Evolutionary conservation across 257 asterid genomes (phyloP).

Genomic region (Solanum pinnatisectum): DNA sequence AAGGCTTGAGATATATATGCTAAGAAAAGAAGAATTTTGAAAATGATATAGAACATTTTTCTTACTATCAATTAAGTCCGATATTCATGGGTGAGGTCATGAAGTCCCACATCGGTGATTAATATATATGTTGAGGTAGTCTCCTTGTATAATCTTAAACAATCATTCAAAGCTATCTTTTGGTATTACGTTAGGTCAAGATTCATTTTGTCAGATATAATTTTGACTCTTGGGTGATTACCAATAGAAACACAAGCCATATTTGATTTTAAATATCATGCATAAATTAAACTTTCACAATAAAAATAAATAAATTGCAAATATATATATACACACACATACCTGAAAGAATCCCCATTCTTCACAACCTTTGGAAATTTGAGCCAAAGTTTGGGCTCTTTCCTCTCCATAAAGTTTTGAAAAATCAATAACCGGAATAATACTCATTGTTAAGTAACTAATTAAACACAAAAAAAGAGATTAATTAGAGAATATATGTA

Average conservation of each 20-base stretch:
- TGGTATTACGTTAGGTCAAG: fast-evolving
- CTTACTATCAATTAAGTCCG: not conserved
- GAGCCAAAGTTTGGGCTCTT: slow-evolving; percentile 34
- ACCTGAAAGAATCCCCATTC: slow-evolving; percentile 74
- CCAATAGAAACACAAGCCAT: not conserved
- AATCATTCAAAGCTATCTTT: no score
- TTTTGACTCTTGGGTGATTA: not conserved
- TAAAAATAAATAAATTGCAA: no score
- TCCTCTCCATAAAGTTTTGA: slow-evolving; percentile 42
- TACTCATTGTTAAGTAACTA: slow-evolving; percentile 14
- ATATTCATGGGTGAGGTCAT: no score
- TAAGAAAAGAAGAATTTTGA: not conserved
- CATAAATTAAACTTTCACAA: not conserved
- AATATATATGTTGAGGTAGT: not conserved
- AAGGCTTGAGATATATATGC: not conserved
- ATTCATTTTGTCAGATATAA: not conserved
- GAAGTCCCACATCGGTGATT: no score
- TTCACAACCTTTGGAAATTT: slow-evolving; percentile 41
- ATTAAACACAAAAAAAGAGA: not conserved
- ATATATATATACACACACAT: not conserved
- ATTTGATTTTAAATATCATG: not conserved
- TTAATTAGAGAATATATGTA: not conserved
- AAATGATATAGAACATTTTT: not conserved
- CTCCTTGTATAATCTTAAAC: not conserved
- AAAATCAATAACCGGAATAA: slow-evolving; percentile 55